Percentiles rank a stretch among this genome's conserved stretches.
phyloP scores from a whole-genome alignment of 2,329 filamentous ascomycete genomes.

The Thelonectria discophora region DNA sequence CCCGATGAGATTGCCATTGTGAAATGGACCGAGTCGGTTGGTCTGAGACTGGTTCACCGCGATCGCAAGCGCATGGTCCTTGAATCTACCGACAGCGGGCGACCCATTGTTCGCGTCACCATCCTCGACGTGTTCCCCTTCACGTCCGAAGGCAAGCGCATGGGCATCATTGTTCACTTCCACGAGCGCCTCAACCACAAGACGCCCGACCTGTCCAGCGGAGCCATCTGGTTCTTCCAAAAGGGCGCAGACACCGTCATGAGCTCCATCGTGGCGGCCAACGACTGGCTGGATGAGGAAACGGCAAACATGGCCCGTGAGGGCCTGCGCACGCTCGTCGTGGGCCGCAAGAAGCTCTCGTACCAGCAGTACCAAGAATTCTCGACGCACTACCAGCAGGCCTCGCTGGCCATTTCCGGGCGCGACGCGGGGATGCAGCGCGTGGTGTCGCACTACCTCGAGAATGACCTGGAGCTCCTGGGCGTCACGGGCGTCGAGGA shows the following conservation, averaged over 20 bases:
- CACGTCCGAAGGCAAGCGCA: slow-evolving; percentile 96
- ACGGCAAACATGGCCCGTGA: slow-evolving; percentile 99
- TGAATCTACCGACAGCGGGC: slow-evolving; percentile 77
- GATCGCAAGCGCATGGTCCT: slow-evolving; percentile 88
- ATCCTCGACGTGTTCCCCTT: slow-evolving; percentile 97
- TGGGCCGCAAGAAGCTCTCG: slow-evolving; percentile 90
- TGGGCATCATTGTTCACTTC: slow-evolving; percentile 96
- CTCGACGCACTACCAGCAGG: slow-evolving; percentile 75
- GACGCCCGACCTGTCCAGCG: slow-evolving; percentile 61
- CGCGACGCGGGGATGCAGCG: slow-evolving; percentile 84
- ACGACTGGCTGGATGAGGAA: slow-evolving; percentile 99
- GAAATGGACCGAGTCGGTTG: slow-evolving; percentile 92
- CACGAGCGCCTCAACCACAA: slow-evolving; percentile 63
- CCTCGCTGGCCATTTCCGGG: slow-evolving; percentile 79
- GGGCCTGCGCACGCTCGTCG: slow-evolving; percentile 90
- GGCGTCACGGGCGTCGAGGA: slow-evolving; percentile 99
- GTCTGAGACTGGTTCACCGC: slow-evolving; percentile 82
- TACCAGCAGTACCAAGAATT: slow-evolving; percentile 84
- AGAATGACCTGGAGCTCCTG: slow-evolving; percentile 87
- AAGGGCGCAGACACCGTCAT: slow-evolving; percentile 99
- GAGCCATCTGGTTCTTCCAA: slow-evolving; percentile 98
- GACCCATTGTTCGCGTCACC: slow-evolving; percentile 81
- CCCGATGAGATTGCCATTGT: slow-evolving; percentile 99
- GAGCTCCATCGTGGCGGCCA: slow-evolving; percentile 92
- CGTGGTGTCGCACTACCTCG: slow-evolving; percentile 82